A percentile compares a stretch with the other conserved stretches of the same genome.
Evolutionary conservation across 2,329 filamentous ascomycete genomes (phyloP).

Genomic region (Xylariaceae sp.): DNA sequence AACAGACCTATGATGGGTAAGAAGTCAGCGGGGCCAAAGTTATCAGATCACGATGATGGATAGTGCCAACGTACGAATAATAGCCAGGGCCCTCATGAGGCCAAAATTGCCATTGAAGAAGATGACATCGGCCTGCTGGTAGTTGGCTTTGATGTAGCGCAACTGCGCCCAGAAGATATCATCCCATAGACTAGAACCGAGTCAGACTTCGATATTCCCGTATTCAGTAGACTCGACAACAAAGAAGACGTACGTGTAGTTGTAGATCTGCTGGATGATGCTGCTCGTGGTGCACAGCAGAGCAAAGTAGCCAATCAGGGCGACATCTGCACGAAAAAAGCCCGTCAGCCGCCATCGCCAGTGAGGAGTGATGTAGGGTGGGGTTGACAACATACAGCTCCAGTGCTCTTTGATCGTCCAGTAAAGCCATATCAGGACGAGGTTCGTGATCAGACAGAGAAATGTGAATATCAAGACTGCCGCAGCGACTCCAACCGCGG

Average conservation of each 20-base stretch:
- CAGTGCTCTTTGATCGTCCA: constrained; percentile 21
- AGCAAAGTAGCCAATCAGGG: constrained; percentile 23
- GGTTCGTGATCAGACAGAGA: constrained; percentile 19
- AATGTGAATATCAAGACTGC: constrained; percentile 25
- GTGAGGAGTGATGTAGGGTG: not conserved
- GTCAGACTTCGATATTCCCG: not conserved
- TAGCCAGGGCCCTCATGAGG: constrained; percentile 22
- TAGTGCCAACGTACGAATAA: constrained; percentile 19
- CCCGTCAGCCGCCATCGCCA: constrained; percentile 8
- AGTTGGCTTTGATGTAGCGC: constrained; percentile 24
- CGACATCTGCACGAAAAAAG: constrained; percentile 14
- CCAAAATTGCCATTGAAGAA: constrained; percentile 27
- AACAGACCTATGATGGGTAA: constrained; percentile 18
- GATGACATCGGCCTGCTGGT: constrained; percentile 24
- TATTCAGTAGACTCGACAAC: too few species aligned
- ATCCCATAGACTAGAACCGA: constrained; percentile 16
- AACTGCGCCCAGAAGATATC: constrained; percentile 24
- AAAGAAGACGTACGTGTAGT: constrained; percentile 18
- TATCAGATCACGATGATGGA: not conserved
- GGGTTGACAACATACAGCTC: constrained; percentile 14
- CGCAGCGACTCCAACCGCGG: constrained; percentile 22
- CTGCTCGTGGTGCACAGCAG: constrained; percentile 20
- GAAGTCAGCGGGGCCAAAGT: not conserved
- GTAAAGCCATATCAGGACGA: constrained; percentile 23
- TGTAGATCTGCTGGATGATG: constrained; percentile 26